Percentiles rank a stretch among this genome's conserved stretches.
These are phyloP conservation scores for Lophiostoma macrostomum DNA, from an alignment of 495 filamentous ascomycete genomes.

Conservation along the genomic window DNA sequence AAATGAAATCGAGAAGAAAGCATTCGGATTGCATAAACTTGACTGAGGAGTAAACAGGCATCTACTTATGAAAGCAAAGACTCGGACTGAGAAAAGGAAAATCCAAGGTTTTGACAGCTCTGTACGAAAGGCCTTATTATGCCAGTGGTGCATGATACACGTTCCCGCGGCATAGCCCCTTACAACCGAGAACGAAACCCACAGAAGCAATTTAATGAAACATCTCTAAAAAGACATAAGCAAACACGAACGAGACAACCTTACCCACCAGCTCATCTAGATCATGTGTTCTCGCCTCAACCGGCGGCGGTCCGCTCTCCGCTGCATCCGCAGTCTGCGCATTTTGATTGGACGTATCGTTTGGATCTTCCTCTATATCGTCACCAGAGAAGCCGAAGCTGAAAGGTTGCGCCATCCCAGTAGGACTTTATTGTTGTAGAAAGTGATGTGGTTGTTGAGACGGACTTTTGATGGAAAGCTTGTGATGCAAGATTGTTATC, in stretches of 20 bases:
- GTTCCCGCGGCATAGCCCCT: too few relatives aligned
- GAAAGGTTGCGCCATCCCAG: conserved; percentile 45
- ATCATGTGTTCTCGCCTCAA: conserved; percentile 29
- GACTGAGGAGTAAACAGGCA: too few relatives aligned
- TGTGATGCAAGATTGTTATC: neutral
- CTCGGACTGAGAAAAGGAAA: too few relatives aligned
- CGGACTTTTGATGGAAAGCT: neutral
- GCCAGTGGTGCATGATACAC: too few relatives aligned
- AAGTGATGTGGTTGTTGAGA: neutral
- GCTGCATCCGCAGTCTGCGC: neutral
- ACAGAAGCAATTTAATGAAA: too few relatives aligned
- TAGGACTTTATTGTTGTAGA: neutral
- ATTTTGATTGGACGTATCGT: conserved; percentile 35
- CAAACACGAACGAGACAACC: neutral
- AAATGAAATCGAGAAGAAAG: conserved; percentile 1
- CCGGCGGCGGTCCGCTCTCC: conserved; percentile 23
- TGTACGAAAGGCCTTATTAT: too few relatives aligned
- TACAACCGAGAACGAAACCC: too few relatives aligned
- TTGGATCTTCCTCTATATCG: conserved; percentile 67
- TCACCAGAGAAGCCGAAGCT: conserved; percentile 81
- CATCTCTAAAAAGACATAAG: too few relatives aligned
- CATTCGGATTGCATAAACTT: too few relatives aligned
- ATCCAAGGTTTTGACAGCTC: too few relatives aligned
- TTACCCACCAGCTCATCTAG: conserved; percentile 32
- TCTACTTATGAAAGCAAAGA: too few relatives aligned